Evolutionary conservation across 2,329 filamentous ascomycete genomes (phyloP), one percentile per base, ranked within the genome.

Genomic region (Pestalotiopsis sp.): DNA sequence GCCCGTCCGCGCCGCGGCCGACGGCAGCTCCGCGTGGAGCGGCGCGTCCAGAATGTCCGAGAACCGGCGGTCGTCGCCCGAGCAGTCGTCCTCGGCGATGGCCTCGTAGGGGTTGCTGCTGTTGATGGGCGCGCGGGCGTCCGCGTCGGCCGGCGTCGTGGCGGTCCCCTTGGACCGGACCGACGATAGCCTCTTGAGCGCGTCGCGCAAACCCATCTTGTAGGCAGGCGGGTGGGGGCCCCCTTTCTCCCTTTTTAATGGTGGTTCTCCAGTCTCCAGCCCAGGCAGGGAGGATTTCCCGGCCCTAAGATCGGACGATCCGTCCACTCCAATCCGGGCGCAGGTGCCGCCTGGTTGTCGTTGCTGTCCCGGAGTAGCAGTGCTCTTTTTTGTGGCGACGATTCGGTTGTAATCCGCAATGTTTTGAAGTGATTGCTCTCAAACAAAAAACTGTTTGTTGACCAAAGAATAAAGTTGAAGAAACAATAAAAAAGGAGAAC

Each of bases 141-240:
- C 61, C 4, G 38, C 39, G 20, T 64, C 61, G 3, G 11, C 20
- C 17, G 25, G n/a, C n/a, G 9, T 11, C 0, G 9, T 12, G 1
- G 61, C 14, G 7, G 14, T 45, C 17, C 41, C 41, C 38, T 20
- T 25, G 12, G 38, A 52, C 25, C 61, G 61, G 38, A 64, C 38
- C n/a, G 61, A 49, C 11, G 61, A 36, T 3, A 64, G 39, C 5
- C 52, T 38, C 45, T 66, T 66, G 23, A 66, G 49, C 13, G 27
- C 58, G n/a, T 66, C 45, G n/a, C 49, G 52, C 9, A 66, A 66
- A 17, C 64, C 64, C 64, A 66, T 66, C n/a, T 36, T 36, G 59
- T 38, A 27, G 4, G 36, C 41, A 13, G 36, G 2, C 3, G 17
- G 12, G 58, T 20, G 20, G 12, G 20, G 25, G 9, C 4, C 20